Evolutionary conservation across 306 rosid species (phyloP).

Genomic region (Dryas alaskensis): DNA sequence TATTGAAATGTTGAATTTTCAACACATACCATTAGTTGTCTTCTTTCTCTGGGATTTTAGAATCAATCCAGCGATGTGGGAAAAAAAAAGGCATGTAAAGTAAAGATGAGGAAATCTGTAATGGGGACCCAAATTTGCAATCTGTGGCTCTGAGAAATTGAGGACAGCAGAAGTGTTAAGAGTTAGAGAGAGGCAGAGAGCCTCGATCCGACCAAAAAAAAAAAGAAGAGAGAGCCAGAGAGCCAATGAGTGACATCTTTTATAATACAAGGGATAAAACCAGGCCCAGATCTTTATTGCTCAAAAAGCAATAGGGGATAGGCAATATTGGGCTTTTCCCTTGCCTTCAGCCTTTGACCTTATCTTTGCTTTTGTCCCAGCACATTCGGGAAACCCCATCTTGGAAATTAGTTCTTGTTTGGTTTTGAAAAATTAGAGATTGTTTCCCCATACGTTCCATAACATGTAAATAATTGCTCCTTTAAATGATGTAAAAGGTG

Average conservation of each 20-base stretch:
- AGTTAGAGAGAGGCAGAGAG: not conserved
- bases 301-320: not conserved
- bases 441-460: not conserved
- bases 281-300: too few species aligned
- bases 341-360: not conserved
- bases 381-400: not conserved
- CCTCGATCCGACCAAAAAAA: too few species aligned
- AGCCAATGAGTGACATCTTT: too few species aligned
- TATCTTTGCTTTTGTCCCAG: not conserved
- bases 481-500: not conserved
- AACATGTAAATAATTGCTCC: conserved; percentile 9
- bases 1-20: not conserved
- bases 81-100: not conserved
- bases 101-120: conserved; percentile 5
- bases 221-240: not conserved
- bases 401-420: conserved; percentile 10
- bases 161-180: not conserved
- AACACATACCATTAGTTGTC: not conserved
- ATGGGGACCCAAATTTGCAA: not conserved
- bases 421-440: not conserved
- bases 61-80: not conserved
- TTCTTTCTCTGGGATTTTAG: not conserved
- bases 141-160: not conserved
- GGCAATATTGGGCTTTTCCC: not conserved
- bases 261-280: not conserved